These are phyloP conservation scores for Glycine soja DNA, from an alignment of 306 rosid genomes.

Conservation along the genomic window DNA sequence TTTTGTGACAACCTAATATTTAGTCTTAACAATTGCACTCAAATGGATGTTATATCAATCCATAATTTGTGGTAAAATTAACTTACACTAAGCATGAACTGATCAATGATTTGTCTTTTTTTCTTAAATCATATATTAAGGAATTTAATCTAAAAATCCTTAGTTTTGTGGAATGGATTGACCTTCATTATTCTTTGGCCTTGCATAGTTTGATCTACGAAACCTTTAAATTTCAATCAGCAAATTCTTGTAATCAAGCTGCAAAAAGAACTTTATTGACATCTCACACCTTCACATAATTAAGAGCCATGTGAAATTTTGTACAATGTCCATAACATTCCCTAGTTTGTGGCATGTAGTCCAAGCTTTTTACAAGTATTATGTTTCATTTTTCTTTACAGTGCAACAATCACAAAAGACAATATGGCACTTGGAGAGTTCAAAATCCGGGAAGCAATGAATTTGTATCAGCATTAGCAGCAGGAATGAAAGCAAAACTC, in stretches of 20 bases:
- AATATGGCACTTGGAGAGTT: conserved; percentile 50
- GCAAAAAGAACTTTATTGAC: not conserved
- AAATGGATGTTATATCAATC: conserved; percentile 1
- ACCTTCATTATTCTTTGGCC: not conserved
- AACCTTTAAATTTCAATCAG: too few species aligned
- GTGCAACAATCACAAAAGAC: conserved; percentile 52
- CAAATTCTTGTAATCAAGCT: too few species aligned
- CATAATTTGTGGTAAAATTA: too few species aligned
- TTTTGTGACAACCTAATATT: not conserved
- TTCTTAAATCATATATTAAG: not conserved
- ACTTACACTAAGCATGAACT: not conserved
- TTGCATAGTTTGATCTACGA: not conserved
- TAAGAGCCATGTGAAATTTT: not conserved
- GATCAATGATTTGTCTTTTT: not conserved
- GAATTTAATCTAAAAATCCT: not conserved
- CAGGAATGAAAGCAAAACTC: conserved; percentile 69
- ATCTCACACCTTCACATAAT: not conserved
- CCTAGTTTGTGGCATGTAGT: not conserved
- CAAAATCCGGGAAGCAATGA: conserved; percentile 67
- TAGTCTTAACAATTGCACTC: not conserved
- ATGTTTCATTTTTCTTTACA: conserved; percentile 32
- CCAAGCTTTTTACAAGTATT: not conserved
- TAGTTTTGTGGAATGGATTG: not conserved
- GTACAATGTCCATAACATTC: not conserved
- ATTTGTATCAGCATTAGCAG: conserved; percentile 72